Base-by-base conservation (phyloP, 116 monocot species). In the Phalaenopsis hybrid region DNA sequence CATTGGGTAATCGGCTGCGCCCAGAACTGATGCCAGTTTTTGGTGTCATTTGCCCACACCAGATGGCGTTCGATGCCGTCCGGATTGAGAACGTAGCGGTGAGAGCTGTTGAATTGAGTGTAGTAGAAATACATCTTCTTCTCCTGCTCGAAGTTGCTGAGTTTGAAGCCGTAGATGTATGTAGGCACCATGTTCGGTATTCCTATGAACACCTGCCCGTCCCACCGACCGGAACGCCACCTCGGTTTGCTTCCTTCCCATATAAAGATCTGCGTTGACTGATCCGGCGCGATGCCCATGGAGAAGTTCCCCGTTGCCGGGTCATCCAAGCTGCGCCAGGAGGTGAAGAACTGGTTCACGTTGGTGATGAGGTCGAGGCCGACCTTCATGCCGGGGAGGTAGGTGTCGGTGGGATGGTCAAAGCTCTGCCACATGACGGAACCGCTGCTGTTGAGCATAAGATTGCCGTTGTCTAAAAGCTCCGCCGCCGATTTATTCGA, bases 301-400 rank as follows among this genome's bases (percentile, higher is more conserved):
- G 88, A 76, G 79, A 84, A 90, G 57, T 84, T 88, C 41, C 90
- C 90, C 17, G 69, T 63, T 0, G 83, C 61, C 2, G 90, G 90
- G 41, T 90, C 86, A 57, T 81, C 74, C 11, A 44, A 44, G 78
- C 82, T 88, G 23, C 20, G 82, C 90, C 90, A 90, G 9, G 90
- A 88, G 2, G 83, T 86, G 28, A 90, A 77, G 8, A 74, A 9
- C 72, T 82, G 84, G 82, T 86, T 84, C 43, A 65, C 74, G 23
- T 80, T 79, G 28, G 84, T 86, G 73, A 55, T 61, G 7, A 86
- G 75, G 37, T 89, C 82, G 48, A 89, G 70, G 17, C 83, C 85
- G 21, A 83, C 57, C 73, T 86, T 88, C 90, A 90, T 90, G 48
- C 90, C 90, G 0, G 90, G 90, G 12, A 90, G 70, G 63, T 81